Evolutionary conservation across 768 basidiomycete species (phyloP).

Genomic region (Mycena amicta): DNA sequence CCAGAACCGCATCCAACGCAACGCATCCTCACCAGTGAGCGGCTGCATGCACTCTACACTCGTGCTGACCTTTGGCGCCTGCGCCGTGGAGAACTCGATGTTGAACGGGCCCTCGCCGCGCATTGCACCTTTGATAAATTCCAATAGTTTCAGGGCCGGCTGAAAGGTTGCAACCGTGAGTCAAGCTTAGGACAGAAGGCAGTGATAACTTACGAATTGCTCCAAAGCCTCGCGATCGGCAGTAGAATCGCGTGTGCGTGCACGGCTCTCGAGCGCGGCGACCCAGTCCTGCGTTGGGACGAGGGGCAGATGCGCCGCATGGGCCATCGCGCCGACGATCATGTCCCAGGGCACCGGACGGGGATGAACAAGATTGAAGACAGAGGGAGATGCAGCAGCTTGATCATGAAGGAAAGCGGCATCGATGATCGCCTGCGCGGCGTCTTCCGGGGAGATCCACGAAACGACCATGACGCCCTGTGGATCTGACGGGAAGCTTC

Average conservation of each 20-base stretch:
- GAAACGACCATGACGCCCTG: neutral
- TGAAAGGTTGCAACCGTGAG: neutral
- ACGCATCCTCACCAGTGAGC: neutral
- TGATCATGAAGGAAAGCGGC: neutral
- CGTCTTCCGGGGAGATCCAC: neutral
- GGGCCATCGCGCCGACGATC: neutral
- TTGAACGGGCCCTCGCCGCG: neutral
- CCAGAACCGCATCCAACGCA: slow-evolving; percentile 9
- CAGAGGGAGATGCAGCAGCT: too few relatives aligned
- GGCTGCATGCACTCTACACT: neutral
- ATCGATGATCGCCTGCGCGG: neutral
- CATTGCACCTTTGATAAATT: slow-evolving; percentile 2
- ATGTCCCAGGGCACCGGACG: neutral
- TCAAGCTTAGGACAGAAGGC: too few relatives aligned
- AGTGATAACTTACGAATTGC: slow-evolving; percentile 9
- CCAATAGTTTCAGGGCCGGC: slow-evolving; percentile 12
- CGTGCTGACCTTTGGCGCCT: slow-evolving; percentile 1
- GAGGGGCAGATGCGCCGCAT: neutral
- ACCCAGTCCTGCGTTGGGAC: slow-evolving; percentile 8
- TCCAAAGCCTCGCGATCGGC: slow-evolving; percentile 5
- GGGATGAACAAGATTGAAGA: neutral
- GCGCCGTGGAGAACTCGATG: neutral
- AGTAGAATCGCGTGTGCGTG: neutral
- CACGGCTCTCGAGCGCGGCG: neutral
- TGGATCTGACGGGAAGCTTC: neutral